These are phyloP conservation scores for Schrenkiella parvula DNA, from an alignment of 345 rosid genomes.

Conservation along the genomic window DNA sequence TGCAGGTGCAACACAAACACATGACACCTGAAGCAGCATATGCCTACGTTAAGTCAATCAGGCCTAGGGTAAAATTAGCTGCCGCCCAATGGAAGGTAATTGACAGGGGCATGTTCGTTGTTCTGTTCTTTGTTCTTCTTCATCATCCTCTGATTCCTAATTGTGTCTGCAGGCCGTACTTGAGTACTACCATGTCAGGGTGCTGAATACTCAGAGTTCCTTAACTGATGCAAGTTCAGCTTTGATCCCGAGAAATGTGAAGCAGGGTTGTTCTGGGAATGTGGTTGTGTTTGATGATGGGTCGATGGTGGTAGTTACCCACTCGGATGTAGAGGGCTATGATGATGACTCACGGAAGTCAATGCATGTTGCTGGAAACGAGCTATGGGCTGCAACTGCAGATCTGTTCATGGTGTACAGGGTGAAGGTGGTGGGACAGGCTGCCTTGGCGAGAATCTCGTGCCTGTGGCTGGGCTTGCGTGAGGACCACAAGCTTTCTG, in stretches of 20 bases:
- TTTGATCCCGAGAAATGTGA: conserved; percentile 32
- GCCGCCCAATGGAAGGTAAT: conserved; percentile 87
- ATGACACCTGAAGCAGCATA: conserved; percentile 90
- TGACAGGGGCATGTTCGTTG: background rate
- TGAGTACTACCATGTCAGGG: conserved; percentile 57
- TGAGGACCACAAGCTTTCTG: conserved; percentile 49
- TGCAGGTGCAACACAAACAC: conserved; percentile 68
- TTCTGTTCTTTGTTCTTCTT: background rate
- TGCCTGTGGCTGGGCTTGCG: conserved; percentile 65
- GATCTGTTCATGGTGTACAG: conserved; percentile 61
- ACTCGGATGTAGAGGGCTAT: conserved; percentile 85
- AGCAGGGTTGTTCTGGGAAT: conserved; percentile 35
- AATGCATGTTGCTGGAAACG: conserved; percentile 17
- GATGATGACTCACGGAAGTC: conserved; percentile 32
- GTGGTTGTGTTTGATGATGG: conserved; percentile 71
- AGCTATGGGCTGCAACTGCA: conserved; percentile 34
- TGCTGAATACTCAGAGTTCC: conserved; percentile 30
- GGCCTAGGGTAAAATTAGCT: conserved; percentile 91
- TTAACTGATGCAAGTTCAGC: conserved; percentile 21
- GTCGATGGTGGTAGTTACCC: conserved; percentile 72
- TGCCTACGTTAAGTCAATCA: conserved; percentile 66
- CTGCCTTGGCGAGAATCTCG: conserved; percentile 70
- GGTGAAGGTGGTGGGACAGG: conserved; percentile 59
- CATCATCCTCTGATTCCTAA: background rate
- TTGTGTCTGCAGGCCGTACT: conserved; percentile 67